Evolutionary conservation across 228 moss, liverwort and hornwort genomes (phyloP), one percentile per base, ranked within the genome.

Genomic region (Sphagnum fallax): DNA sequence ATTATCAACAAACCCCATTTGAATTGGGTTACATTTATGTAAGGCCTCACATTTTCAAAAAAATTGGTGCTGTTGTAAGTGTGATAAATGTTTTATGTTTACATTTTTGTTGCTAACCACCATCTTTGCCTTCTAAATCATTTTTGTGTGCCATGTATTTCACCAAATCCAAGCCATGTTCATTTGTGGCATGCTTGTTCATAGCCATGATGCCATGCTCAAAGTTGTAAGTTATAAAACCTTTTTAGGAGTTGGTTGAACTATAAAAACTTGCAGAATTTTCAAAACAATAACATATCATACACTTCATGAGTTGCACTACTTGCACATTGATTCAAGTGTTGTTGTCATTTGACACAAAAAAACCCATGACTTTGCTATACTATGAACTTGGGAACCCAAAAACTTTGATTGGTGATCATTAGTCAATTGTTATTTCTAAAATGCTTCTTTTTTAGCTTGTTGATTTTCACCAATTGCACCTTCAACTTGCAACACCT

Each of bases 101-200:
- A 6, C 12, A 10, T 62, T 6, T 62, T 16, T 62, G 15, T 10
- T 15, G 18, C 16, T 62, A 5, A 62, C 16, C 16, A 15, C 62
- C 16, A 62, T 6, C 4, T 62, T n/a, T 11, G 3, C 6, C 62
- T 62, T 10, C 18, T 10, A 62, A 1, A 62, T 6, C 62, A 6
- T 62, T 7, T 16, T 16, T 10, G 55, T 62, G 62, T 6, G 62
- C 62, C 15, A 6, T 62, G 18, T 62, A 62, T 62, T 62, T 62
- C 16, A 15, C 62, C 11, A 62, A 15, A 62, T 62, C 62, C 6
- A 16, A n/a, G 7, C 62, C 14, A 62, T 62, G 3, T 4, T 62
- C 62, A 62, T 62, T 62, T 10, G 62, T 10, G 62, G 16, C 62
- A 62, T 62, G 62, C 16, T 62, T 62, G 7, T 62, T 62, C 62